Conservation (phyloP, 1,284 basidiomycete species). For the Heterobasidion occidentale region DNA sequence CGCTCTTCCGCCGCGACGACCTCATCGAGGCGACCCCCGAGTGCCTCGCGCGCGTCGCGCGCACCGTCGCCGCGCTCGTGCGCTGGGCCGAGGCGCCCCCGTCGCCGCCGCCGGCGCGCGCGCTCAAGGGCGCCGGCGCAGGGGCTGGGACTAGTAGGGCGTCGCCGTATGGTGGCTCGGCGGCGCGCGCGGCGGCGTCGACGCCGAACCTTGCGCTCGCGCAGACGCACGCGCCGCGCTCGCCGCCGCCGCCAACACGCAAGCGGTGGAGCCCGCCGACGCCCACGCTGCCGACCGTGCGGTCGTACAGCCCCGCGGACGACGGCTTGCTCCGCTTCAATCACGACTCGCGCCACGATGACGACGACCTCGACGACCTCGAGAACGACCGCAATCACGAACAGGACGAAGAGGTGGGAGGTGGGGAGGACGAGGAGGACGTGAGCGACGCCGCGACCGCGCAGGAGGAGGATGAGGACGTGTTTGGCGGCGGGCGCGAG, state of each 20-base stretch:
- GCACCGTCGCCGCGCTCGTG: conserved; percentile 58
- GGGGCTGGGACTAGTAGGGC: not conserved
- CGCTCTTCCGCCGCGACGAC: conserved; percentile 65
- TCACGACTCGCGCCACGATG: no score
- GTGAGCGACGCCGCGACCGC: no score
- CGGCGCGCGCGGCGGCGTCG: conserved; percentile 38
- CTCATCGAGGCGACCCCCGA: conserved; percentile 53
- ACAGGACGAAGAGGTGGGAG: conserved; percentile 17
- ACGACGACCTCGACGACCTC: no score
- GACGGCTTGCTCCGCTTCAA: not conserved
- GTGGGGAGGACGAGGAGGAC: no score
- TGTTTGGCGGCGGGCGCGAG: not conserved
- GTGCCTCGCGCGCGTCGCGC: conserved; percentile 57
- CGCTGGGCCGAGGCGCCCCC: conserved; percentile 47
- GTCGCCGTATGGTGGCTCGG: not conserved
- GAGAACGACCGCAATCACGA: conserved; percentile 8
- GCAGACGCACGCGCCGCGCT: conserved; percentile 12
- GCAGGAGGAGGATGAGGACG: not conserved
- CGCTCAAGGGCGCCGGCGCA: conserved; percentile 14
- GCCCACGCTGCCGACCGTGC: conserved; percentile 40
- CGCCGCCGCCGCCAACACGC: conserved; percentile 11
- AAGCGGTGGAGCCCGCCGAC: conserved; percentile 46
- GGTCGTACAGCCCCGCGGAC: conserved; percentile 40
- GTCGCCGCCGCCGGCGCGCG: conserved; percentile 29
- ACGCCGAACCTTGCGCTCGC: conserved; percentile 43